Conservation (phyloP, 345 rosid genomes). For the Moricandia moricandioides region DNA sequence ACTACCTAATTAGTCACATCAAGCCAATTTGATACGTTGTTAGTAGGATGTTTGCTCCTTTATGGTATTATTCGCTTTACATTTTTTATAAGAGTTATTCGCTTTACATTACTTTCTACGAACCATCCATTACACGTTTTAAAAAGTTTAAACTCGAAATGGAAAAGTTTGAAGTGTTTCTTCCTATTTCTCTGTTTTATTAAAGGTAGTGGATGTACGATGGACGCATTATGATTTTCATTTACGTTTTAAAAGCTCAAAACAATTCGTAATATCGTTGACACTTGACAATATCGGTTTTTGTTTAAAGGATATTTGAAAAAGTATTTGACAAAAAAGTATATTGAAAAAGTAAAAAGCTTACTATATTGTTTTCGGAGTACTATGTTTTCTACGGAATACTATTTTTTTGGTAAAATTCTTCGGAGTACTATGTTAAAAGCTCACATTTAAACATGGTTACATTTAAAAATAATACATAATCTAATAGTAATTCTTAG, state of each 20-base stretch:
- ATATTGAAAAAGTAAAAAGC: background rate
- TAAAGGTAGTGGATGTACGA: constrained; percentile 13
- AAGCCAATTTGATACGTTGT: background rate
- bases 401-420: too few species aligned
- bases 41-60: background rate
- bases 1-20: constrained; percentile 21
- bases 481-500: too few species aligned
- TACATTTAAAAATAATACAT: too few species aligned
- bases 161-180: constrained; percentile 1
- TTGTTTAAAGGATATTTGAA: background rate
- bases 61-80: constrained; percentile 17
- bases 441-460: too few species aligned
- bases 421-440: too few species aligned
- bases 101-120: constrained; percentile 26
- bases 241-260: background rate
- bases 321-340: background rate
- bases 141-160: constrained; percentile 5
- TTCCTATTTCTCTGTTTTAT: background rate
- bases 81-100: background rate
- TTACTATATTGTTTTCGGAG: background rate
- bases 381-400: too few species aligned
- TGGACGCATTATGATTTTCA: background rate
- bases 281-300: background rate
- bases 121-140: constrained; percentile 19
- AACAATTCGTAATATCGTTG: background rate